phyloP scores from a whole-genome alignment of 2,329 filamentous ascomycete species.

The Neoscytalidium dimidiatum region DNA sequence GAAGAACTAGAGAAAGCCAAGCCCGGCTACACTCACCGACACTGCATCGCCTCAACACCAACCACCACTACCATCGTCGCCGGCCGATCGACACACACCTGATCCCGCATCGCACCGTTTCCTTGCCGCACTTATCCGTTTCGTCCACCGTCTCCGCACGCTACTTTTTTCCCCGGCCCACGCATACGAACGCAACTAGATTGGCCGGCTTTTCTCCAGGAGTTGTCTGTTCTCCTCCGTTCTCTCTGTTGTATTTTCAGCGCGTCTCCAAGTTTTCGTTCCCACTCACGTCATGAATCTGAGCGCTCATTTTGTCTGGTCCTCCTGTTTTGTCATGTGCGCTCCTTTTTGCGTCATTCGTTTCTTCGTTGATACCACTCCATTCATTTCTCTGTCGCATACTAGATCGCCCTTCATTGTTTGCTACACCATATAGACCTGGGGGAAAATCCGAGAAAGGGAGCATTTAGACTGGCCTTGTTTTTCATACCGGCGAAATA shows the following conservation, averaged over 20 bases:
- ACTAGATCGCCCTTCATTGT: not conserved
- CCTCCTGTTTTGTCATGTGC: not conserved
- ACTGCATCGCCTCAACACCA: not conserved
- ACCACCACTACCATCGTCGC: not conserved
- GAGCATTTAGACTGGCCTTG: conserved; percentile 14
- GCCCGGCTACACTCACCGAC: not conserved
- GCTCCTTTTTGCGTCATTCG: not conserved
- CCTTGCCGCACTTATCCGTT: not conserved
- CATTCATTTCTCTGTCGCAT: not conserved
- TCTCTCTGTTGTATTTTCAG: not conserved
- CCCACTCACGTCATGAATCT: conserved; percentile 2
- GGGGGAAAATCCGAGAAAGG: not conserved
- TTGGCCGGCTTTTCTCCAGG: not conserved
- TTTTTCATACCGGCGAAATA: not conserved
- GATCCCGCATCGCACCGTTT: not conserved
- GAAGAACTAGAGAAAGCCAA: not conserved
- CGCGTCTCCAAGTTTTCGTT: not conserved
- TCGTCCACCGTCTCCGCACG: too few relatives aligned
- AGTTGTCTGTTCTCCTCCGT: not conserved
- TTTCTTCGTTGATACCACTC: not conserved
- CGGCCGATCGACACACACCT: not conserved
- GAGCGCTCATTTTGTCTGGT: not conserved
- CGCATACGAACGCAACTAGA: not conserved
- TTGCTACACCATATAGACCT: not conserved
- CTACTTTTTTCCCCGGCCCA: too few relatives aligned